Evolutionary conservation across 768 basidiomycete species (phyloP).

Genomic region (Tricholoma matsutake): DNA sequence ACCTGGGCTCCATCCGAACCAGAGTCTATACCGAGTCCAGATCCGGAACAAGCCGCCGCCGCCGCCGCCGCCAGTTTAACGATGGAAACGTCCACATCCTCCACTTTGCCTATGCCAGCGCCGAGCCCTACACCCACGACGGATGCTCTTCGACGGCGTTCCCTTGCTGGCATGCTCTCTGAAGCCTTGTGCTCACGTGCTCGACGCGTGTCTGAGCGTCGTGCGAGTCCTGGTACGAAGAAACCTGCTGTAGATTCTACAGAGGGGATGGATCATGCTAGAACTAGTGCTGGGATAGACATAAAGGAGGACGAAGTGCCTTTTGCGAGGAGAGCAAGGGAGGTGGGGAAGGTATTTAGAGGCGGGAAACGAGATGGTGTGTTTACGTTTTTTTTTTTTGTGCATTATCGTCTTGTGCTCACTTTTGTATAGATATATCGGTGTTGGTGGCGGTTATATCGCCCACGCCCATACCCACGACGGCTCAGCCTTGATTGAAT

Average conservation of each 20-base stretch:
- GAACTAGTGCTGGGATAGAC: background rate
- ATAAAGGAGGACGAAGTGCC: slow-evolving; percentile 57
- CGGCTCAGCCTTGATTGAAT: background rate
- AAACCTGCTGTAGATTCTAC: background rate
- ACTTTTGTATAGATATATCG: slow-evolving; percentile 30
- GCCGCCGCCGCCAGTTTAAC: background rate
- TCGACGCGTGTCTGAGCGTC: slow-evolving; percentile 59
- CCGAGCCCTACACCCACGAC: background rate
- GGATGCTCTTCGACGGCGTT: slow-evolving; percentile 40
- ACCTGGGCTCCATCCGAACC: background rate
- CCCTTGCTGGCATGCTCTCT: slow-evolving; percentile 67
- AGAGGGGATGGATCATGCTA: background rate
- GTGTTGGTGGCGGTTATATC: slow-evolving; percentile 39
- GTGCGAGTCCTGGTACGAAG: slow-evolving; percentile 14
- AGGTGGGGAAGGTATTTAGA: slow-evolving; percentile 65
- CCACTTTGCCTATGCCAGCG: background rate
- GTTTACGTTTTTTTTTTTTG: slow-evolving; percentile 6
- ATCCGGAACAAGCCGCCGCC: background rate
- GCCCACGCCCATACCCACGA: slow-evolving; percentile 6
- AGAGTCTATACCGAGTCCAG: background rate
- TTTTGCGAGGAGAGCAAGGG: slow-evolving; percentile 78
- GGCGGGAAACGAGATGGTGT: slow-evolving; percentile 87
- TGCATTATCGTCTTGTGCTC: background rate
- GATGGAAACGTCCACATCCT: background rate
- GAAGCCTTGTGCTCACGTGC: slow-evolving; percentile 83